Base-by-base conservation (phyloP, 768 basidiomycete genomes). In the Baorangia bicolor region DNA sequence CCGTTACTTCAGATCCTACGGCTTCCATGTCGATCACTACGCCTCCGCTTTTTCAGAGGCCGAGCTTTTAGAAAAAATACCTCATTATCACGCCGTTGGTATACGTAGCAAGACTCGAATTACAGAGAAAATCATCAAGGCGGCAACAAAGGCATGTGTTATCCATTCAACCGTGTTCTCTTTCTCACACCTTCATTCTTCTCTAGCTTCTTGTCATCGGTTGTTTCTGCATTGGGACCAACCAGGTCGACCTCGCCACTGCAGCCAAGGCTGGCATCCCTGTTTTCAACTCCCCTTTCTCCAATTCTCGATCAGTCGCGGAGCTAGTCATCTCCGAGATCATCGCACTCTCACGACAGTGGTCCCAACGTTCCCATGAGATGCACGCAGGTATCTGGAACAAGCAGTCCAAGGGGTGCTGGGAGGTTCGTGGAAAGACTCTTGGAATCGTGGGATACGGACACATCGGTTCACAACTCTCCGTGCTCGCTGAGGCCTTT, bases 181-280 rank as follows among this genome's bases (percentile, higher is more conserved):
- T 31, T 20, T 38, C 49, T 65, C 35, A 56, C 20, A 12, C 30
- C 23, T 25, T 20, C 20, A 35, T 21, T 5, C 6, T 23, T 44
- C 41, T 55, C 44, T 66, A 99, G 94, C 88, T 99, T 43, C 82
- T 98, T 13, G 92, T 88, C 67, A 93, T 98, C 59, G 96, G 97
- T 12, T 99, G 97, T 73, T 99, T 99, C 82, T 99, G 97, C 76
- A 99, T 99, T 61, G 97, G 97, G 48, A 95, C 93, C 50, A 98
- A 98, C 74, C 97, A 98, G 73, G 97, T 98, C 61, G 94, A 98
- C 69, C 86, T 99, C 43, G 57, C 69, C 47, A 85, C 89, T 3
- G 94, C 95, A 25, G 85, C 89, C 34, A 83, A 84, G 51, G 85
- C 90, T 49, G 97, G 97, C 55, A 90, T 99, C 61, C 93, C 96